Base-by-base conservation (phyloP, 2,329 filamentous ascomycete species). In the Pezicula rhizophila region DNA sequence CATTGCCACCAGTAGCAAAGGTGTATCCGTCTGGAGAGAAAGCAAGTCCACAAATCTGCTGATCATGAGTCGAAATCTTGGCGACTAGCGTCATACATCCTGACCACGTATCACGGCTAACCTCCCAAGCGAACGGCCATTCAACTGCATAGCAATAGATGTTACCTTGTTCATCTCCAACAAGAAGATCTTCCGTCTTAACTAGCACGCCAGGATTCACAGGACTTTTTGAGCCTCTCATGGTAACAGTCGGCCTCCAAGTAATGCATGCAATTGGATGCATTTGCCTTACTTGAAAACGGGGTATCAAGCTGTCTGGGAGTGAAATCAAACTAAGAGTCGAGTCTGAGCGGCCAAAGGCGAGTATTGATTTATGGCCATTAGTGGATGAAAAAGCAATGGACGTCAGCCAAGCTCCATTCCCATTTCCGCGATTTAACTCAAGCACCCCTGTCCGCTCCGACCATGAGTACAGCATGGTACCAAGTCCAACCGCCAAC, bases 41-140 rank as follows among this genome's bases (percentile, higher is more conserved):
- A 3, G 87, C 79, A n/a, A 99, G 73, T 1, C 92, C 92, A 61
- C 93, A 99, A 47, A 99, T 85, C 62, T 97, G 91, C 67, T 96
- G 90, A 1, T 76, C 80, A 64, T 97, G 92, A 7, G 89, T 80
- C 28, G 77, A 77, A 58, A 97, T 84, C 55, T 84, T 83, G 18
- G 86, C 84, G 45, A 96, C 71, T 20, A 96, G 73, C 2, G 79
- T 88, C 72, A 95, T 84, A 31, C 82, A 77, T 12, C 91, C 90
- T 26, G 81, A 77, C 88, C 89, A 95, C 45, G 77, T 79, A 62
- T 85, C 79, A 5, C 71, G 70, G 46, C 70, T 67, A 7, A 88
- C 74, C 59, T 87, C 82, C 69, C 76, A 82, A 37, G 76, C 68
- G 44, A 76, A 69, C 4, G 82, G 80, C 91, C 92, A 97, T 66